A percentile compares a stretch with the other conserved stretches of the same genome.
Conservation (phyloP, 2,329 filamentous ascomycete genomes). For the Claviceps purpurea region DNA sequence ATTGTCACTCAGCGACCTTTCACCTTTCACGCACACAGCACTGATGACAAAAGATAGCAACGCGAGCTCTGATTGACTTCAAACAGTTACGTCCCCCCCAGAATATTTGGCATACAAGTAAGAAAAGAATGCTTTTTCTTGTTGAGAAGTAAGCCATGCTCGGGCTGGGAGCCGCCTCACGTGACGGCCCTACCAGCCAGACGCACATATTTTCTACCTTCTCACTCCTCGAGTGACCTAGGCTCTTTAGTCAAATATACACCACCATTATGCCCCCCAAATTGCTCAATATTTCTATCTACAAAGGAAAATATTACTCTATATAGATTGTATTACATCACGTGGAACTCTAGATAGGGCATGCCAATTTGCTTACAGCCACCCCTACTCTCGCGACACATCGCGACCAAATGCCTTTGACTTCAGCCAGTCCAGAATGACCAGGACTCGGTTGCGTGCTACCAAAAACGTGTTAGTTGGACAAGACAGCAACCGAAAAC, state of each 20-base stretch:
- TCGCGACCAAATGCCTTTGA: constrained; percentile 94
- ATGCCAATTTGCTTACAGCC: neutral
- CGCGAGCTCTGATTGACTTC: too few species aligned
- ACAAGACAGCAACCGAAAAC: neutral
- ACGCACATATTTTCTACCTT: too few species aligned
- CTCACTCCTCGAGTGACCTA: too few species aligned
- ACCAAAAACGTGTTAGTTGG: constrained; percentile 9
- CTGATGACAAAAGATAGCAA: too few species aligned
- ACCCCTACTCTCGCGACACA: constrained; percentile 62
- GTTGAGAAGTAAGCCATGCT: too few species aligned
- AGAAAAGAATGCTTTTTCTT: neutral
- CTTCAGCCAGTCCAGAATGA: constrained; percentile 92
- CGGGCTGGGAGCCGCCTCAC: too few species aligned
- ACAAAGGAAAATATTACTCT: neutral
- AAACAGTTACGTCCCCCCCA: neutral
- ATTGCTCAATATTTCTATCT: neutral
- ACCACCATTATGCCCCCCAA: too few species aligned
- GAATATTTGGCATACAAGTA: neutral
- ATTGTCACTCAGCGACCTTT: too few species aligned
- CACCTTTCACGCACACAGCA: too few species aligned
- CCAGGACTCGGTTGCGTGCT: constrained; percentile 90
- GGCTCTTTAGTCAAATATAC: too few species aligned
- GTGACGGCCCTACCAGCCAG: too few species aligned
- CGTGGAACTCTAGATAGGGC: neutral
- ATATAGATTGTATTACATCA: neutral